Base-by-base conservation (phyloP, 768 basidiomycete genomes). In the Chiua virens region DNA sequence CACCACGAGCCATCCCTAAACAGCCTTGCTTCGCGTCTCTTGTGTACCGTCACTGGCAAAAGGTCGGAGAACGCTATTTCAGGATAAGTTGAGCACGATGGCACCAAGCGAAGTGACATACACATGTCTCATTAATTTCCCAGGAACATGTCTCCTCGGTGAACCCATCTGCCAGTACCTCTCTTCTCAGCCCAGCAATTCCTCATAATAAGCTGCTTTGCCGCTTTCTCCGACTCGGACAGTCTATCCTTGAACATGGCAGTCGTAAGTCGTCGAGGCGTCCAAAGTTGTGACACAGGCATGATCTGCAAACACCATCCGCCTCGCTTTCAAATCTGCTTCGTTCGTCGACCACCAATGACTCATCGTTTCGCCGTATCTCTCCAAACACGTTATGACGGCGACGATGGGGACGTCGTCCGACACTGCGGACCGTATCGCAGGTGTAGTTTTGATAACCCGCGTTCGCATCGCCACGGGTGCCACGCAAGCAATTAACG, bases 341-440 rank as follows among this genome's bases (percentile, higher is more conserved):
- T 73, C 54, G 55, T 76, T 74, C 38, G 57, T 53, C 28, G 54
- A 55, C 75, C 74, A 77, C 76, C 76, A 78, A 37, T 64, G 63
- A 15, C 55, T 61, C 65, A 72, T 73, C 43, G 65, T 55, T 17
- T 60, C 56, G 17, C 62, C 38, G 28, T 63, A 66, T 34, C 61
- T 62, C 54, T 71, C 71, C 17, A 71, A 50, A 45, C 66, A 65
- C 1, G 63, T 70, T 10, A 71, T 52, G 13, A 68, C 63, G 0
- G 61, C 55, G 8, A 68, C 66, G 50, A 72, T 67, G 2, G 63
- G 66, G 2, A 70, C 68, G 34, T 68, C 64, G 30, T 64, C 64
- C 2, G 63, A 64, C n/a, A 65, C 62, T 1, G 64, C 63, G 1
- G 64, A 61, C 18, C 64, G 61, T 49, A 65, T 61, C 4, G 63